Conservation (phyloP, 2,329 filamentous ascomycete species). For the Diaporthe batatas region DNA sequence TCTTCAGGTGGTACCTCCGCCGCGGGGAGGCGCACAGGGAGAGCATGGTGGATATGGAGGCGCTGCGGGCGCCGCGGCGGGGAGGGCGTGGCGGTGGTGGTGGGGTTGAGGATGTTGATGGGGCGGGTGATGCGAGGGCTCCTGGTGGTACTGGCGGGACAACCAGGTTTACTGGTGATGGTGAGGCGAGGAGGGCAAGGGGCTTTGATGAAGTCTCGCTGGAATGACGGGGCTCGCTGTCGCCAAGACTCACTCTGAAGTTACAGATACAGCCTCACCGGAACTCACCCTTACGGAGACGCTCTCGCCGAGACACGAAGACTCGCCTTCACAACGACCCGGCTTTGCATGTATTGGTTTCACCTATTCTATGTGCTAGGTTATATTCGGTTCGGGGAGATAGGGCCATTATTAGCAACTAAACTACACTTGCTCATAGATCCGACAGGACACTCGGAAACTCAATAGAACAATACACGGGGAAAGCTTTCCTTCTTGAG, state of each 20-base stretch:
- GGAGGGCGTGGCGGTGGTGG: background rate
- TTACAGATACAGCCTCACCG: too few relatives aligned
- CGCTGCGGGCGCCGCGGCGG: background rate
- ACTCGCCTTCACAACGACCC: too few relatives aligned
- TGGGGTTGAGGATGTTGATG: slow-evolving; percentile 27
- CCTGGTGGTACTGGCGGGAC: background rate
- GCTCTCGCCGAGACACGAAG: too few relatives aligned
- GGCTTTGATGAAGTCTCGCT: background rate
- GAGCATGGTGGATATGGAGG: slow-evolving; percentile 42
- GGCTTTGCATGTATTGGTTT: background rate
- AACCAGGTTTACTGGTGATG: background rate
- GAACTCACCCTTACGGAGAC: too few relatives aligned
- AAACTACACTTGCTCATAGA: background rate
- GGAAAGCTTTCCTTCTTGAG: background rate
- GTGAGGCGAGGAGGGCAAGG: background rate
- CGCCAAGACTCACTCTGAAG: too few relatives aligned
- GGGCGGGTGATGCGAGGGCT: background rate
- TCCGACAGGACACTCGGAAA: background rate
- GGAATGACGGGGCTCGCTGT: background rate
- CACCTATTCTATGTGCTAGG: background rate
- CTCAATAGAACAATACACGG: background rate
- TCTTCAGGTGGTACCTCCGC: slow-evolving; percentile 62
- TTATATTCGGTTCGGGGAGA: background rate
- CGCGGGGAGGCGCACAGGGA: slow-evolving; percentile 32
- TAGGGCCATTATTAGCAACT: background rate